Conservation (phyloP, 2,329 filamentous ascomycete species). For the Fusarium tjaetaba region DNA sequence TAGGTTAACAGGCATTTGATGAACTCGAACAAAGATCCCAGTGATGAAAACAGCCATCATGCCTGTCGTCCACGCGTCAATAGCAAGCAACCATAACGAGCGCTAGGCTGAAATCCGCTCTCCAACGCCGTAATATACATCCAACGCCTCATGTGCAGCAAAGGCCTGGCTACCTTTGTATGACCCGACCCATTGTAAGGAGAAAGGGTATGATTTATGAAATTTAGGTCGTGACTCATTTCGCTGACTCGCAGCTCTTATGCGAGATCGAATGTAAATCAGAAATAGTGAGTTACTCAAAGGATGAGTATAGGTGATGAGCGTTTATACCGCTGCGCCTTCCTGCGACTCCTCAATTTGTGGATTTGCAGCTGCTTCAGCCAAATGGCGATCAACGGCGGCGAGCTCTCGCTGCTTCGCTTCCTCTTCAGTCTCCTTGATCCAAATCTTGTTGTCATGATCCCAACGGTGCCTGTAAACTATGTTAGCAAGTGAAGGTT, state of each 20-base stretch:
- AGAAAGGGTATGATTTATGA: constrained; percentile 3
- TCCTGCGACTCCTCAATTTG: neutral
- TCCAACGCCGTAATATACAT: constrained; percentile 29
- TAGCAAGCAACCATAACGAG: constrained; percentile 4
- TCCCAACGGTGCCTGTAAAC: constrained; percentile 68
- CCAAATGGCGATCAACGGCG: constrained; percentile 42
- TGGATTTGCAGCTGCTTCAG: constrained; percentile 36
- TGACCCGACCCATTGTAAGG: neutral
- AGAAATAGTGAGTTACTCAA: neutral
- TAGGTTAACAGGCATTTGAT: constrained; percentile 7
- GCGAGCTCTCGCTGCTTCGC: constrained; percentile 37
- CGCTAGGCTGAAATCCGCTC: constrained; percentile 4
- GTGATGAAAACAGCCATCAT: neutral
- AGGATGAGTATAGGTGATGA: neutral
- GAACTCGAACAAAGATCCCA: constrained; percentile 13
- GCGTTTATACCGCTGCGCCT: neutral
- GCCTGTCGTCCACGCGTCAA: neutral
- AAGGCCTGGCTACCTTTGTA: neutral
- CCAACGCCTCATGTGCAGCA: constrained; percentile 27
- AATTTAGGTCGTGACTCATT: constrained; percentile 17
- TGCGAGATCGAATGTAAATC: neutral
- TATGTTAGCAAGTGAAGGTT: constrained; percentile 25
- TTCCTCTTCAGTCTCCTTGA: constrained; percentile 53
- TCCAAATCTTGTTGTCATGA: constrained; percentile 67
- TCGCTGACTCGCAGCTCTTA: neutral